phyloP scores from a whole-genome alignment of 2,329 filamentous ascomycete species.

The Xylaria sp. region DNA sequence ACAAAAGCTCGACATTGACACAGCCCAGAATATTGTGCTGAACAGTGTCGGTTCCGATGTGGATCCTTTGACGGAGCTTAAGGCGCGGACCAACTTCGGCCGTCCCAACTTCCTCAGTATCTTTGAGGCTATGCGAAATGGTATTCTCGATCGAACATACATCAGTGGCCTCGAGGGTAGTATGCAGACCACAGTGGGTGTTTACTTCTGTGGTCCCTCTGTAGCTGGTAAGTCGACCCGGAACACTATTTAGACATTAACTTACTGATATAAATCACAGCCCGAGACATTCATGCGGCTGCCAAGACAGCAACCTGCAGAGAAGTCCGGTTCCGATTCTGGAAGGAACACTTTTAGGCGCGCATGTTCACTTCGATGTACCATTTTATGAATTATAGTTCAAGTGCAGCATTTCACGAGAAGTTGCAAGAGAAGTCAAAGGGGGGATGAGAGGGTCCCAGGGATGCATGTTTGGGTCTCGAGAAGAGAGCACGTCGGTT shows the following conservation, averaged over 20 bases:
- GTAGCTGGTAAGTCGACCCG: slow-evolving; percentile 62
- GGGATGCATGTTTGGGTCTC: slow-evolving; percentile 13
- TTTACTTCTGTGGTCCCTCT: slow-evolving; percentile 97
- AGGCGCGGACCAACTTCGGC: slow-evolving; percentile 91
- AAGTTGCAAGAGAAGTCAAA: slow-evolving; percentile 8
- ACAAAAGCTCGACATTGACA: slow-evolving; percentile 90
- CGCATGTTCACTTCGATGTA: slow-evolving; percentile 35
- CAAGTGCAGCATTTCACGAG: slow-evolving; percentile 9
- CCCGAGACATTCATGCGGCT: slow-evolving; percentile 85
- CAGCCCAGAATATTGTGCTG: slow-evolving; percentile 94
- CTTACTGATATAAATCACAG: slow-evolving; percentile 61
- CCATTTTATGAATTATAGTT: slow-evolving; percentile 34
- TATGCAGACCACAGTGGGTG: slow-evolving; percentile 85
- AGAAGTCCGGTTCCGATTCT: slow-evolving; percentile 94
- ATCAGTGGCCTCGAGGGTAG: slow-evolving; percentile 81
- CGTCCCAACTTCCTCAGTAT: slow-evolving; percentile 87
- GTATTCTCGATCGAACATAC: slow-evolving; percentile 86
- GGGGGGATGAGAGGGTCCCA: slow-evolving; percentile 9
- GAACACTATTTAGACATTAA: background rate
- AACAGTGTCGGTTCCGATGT: slow-evolving; percentile 90
- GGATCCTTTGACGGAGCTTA: slow-evolving; percentile 92
- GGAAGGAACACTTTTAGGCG: slow-evolving; percentile 89
- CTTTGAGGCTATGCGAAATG: slow-evolving; percentile 85
- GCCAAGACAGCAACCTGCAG: slow-evolving; percentile 76
- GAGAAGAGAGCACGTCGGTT: background rate